These are phyloP conservation scores for Paratinospora sagittata DNA, from an alignment of 164 flowering plant species.

Conservation along the genomic window DNA sequence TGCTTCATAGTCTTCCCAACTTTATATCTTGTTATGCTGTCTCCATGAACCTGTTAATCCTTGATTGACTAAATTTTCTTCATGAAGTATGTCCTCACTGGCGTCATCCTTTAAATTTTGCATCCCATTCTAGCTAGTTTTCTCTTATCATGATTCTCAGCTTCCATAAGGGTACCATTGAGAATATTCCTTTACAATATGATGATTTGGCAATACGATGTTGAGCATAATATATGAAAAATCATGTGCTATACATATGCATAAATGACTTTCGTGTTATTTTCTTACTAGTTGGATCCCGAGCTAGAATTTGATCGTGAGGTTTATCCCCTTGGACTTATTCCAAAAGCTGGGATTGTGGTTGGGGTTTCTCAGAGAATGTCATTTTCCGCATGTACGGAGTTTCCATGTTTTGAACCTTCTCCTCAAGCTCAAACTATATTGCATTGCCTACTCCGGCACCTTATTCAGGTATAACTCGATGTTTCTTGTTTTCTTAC, in stretches of 20 bases:
- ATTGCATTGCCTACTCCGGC: conserved; percentile 92
- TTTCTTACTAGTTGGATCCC: conserved; percentile 72
- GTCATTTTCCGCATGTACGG: conserved; percentile 92
- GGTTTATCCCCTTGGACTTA: conserved; percentile 94
- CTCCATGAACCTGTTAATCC: not conserved
- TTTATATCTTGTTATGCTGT: not conserved
- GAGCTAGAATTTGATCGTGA: conserved; percentile 99
- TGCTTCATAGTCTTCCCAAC: not conserved
- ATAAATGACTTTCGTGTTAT: conserved; percentile 2
- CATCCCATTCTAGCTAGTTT: not conserved
- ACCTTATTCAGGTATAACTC: conserved; percentile 85
- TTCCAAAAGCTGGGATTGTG: conserved; percentile 93
- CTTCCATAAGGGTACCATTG: not conserved
- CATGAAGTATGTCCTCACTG: not conserved
- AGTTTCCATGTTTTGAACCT: conserved; percentile 98
- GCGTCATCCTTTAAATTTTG: not conserved
- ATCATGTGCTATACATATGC: not conserved
- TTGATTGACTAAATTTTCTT: not conserved
- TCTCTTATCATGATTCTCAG: not conserved
- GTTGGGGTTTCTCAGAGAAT: conserved; percentile 96
- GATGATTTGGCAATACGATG: not conserved
- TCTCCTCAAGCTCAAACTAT: conserved; percentile 99
- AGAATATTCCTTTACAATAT: not conserved
- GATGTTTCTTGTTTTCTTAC: conserved; percentile 1
- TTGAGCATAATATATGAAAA: too few species aligned